Evolutionary conservation across 805 yeast species (phyloP).

Genomic region (Tetrapisispora phaffii): DNA sequence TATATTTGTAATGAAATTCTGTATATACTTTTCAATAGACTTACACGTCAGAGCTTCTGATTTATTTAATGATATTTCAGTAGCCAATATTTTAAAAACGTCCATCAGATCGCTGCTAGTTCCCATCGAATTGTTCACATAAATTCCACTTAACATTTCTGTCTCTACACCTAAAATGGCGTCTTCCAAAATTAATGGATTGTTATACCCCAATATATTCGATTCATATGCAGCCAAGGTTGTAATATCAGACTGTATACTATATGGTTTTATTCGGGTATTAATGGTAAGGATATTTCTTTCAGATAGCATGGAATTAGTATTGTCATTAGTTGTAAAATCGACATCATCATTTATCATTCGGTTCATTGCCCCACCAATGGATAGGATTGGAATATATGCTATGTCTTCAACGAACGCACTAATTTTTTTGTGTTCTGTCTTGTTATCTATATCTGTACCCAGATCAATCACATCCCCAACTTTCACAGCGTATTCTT

Average conservation of each 20-base stretch:
- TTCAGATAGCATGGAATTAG: no score
- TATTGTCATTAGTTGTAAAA: not conserved
- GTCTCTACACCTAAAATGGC: conserved; percentile 39
- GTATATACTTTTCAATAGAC: conserved; percentile 46
- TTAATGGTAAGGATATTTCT: not conserved
- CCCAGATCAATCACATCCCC: conserved; percentile 91
- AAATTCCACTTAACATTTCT: conserved; percentile 44
- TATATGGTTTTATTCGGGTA: not conserved
- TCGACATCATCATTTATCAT: conserved; percentile 6
- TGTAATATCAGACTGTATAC: conserved; percentile 5
- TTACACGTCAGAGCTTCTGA: conserved; percentile 47
- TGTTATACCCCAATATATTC: conserved; percentile 54
- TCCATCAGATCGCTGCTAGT: conserved; percentile 46
- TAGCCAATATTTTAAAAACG: conserved; percentile 44
- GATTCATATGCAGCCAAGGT: conserved; percentile 38
- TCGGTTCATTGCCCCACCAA: no score
- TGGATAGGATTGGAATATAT: not conserved
- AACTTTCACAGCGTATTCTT: conserved; percentile 49
- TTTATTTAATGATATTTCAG: conserved; percentile 47
- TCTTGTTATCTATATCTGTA: conserved; percentile 64
- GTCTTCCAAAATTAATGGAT: conserved; percentile 40
- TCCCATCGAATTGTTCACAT: conserved; percentile 49
- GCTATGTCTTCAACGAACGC: conserved; percentile 71
- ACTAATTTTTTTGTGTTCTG: conserved; percentile 73
- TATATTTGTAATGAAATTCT: conserved; percentile 35